A percentile compares a stretch with the other conserved stretches of the same genome.
phyloP scores from a whole-genome alignment of 495 filamentous ascomycete species.

The Annulohypoxylon moriforme region DNA sequence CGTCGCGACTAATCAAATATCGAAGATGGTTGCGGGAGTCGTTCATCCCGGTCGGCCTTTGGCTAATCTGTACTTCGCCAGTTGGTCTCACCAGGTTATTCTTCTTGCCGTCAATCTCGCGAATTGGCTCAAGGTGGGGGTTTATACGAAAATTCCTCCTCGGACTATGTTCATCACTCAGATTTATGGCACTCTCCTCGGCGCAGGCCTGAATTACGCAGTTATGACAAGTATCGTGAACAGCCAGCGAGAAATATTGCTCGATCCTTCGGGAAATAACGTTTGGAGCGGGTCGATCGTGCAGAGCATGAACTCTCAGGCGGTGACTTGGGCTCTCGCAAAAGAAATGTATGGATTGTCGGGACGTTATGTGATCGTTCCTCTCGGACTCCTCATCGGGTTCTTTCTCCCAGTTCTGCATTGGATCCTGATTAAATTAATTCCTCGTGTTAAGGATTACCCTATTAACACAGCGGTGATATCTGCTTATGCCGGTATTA shows the following conservation, averaged over 20 bases:
- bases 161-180: constrained; percentile 54
- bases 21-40: constrained; percentile 51
- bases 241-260: constrained; percentile 47
- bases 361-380: constrained; percentile 56
- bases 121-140: constrained; percentile 52
- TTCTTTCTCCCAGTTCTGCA: constrained; percentile 54
- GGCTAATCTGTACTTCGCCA: constrained; percentile 56
- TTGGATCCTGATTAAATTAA: constrained; percentile 54
- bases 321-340: constrained; percentile 57
- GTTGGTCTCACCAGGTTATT: constrained; percentile 45
- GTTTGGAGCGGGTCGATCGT: constrained; percentile 51
- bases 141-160: constrained; percentile 60
- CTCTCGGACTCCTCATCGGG: constrained; percentile 60
- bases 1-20: constrained; percentile 50
- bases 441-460: constrained; percentile 43
- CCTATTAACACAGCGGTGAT: constrained; percentile 56
- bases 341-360: constrained; percentile 53
- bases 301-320: constrained; percentile 56
- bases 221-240: constrained; percentile 55
- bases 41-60: constrained; percentile 50
- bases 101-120: constrained; percentile 51
- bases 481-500: constrained; percentile 57
- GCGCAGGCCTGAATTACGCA: constrained; percentile 56
- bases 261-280: constrained; percentile 51
- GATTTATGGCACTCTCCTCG: constrained; percentile 56